Conservation (phyloP, 2,329 filamentous ascomycete genomes). For the Byssothecium circinans region DNA sequence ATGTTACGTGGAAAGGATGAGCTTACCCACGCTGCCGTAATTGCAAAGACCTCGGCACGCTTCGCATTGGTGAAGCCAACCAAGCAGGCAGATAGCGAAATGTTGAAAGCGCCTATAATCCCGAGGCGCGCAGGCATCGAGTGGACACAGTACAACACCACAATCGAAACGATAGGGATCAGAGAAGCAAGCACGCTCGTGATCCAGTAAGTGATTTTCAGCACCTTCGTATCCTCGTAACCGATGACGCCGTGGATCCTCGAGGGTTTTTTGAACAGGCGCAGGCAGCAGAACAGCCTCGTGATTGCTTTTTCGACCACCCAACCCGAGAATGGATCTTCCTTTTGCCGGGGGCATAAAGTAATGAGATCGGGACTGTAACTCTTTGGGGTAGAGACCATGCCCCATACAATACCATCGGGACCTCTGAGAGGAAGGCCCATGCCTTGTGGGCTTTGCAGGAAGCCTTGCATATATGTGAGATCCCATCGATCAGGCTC, state of each 20-base stretch:
- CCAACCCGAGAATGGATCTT: slow-evolving; percentile 24
- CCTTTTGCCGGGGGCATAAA: slow-evolving; percentile 13
- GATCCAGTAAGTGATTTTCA: slow-evolving; percentile 12
- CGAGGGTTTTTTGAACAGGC: slow-evolving; percentile 15
- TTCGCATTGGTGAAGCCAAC: slow-evolving; percentile 10
- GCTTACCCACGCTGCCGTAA: slow-evolving; percentile 11
- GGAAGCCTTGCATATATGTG: slow-evolving; percentile 16
- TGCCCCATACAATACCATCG: slow-evolving; percentile 17
- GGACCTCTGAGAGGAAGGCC: slow-evolving; percentile 10
- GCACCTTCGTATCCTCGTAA: slow-evolving; percentile 3
- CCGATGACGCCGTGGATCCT: slow-evolving; percentile 6
- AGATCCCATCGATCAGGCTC: slow-evolving; percentile 18
- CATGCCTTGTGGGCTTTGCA: slow-evolving; percentile 10
- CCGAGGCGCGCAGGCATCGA: slow-evolving; percentile 5
- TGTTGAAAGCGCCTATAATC: slow-evolving; percentile 10
- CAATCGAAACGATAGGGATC: slow-evolving; percentile 11
- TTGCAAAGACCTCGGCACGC: slow-evolving; percentile 11
- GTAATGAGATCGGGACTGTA: slow-evolving; percentile 15
- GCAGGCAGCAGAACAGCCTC: slow-evolving; percentile 9
- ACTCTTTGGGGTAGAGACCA: background rate
- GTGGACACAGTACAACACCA: slow-evolving; percentile 6
- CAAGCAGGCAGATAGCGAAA: slow-evolving; percentile 8
- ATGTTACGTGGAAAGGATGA: background rate
- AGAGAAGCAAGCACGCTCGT: slow-evolving; percentile 11
- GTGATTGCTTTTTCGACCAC: too few species aligned